Conservation (phyloP, 306 rosid genomes). For the Cicer arietinum region DNA sequence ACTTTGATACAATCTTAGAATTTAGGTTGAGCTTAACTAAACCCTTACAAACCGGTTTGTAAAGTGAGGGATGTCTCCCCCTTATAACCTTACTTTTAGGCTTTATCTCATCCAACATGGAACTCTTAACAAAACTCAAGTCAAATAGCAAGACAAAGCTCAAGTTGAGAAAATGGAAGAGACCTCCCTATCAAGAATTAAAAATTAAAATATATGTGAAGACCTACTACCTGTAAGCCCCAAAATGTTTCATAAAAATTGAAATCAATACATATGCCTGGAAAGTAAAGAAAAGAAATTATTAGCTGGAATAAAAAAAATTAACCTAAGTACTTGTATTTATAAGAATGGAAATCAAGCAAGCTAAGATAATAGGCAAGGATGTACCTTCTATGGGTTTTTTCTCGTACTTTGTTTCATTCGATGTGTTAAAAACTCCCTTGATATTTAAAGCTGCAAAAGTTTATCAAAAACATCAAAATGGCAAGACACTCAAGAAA, state of each 20-base stretch:
- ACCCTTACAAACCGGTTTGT: no score
- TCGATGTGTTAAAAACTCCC: constrained; percentile 98
- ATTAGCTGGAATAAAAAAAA: constrained; percentile 33
- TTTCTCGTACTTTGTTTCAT: constrained; percentile 94
- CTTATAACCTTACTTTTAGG: no score
- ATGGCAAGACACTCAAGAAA: constrained; percentile 32
- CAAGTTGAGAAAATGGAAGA: constrained; percentile 14
- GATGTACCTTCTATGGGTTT: constrained; percentile 79
- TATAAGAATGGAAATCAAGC: constrained; percentile 25
- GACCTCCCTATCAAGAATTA: constrained; percentile 27
- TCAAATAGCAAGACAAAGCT: constrained; percentile 29
- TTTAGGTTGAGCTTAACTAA: no score
- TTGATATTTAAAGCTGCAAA: constrained; percentile 90
- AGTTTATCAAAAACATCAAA: constrained; percentile 41
- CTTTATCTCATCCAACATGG: no score
- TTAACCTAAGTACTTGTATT: constrained; percentile 1
- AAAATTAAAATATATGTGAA: constrained; percentile 36
- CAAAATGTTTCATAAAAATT: constrained; percentile 96
- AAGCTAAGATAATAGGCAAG: constrained; percentile 38
- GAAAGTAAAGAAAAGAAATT: constrained; percentile 39
- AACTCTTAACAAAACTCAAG: not conserved
- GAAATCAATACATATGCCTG: constrained; percentile 97
- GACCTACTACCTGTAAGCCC: constrained; percentile 91
- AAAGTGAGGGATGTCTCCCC: no score
- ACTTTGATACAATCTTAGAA: no score